These are phyloP conservation scores for Primulina tabacum DNA, from an alignment of 257 asterid species.

Conservation along the genomic window DNA sequence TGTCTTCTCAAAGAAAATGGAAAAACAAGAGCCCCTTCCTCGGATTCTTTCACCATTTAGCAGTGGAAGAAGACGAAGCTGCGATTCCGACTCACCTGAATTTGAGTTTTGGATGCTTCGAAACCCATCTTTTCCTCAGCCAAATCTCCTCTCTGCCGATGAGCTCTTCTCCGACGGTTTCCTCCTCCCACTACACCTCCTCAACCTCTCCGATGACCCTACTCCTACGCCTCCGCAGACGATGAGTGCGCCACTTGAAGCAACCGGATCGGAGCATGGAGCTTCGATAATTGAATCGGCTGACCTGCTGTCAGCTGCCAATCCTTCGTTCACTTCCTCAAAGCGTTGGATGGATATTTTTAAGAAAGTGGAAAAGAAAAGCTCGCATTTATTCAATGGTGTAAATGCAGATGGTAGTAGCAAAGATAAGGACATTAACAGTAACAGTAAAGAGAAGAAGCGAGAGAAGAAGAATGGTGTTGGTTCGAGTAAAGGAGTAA, in stretches of 20 bases:
- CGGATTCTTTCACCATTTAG: conserved; percentile 42
- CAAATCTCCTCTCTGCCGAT: conserved; percentile 76
- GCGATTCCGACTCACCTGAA: conserved; percentile 61
- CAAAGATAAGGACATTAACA: conserved; percentile 3
- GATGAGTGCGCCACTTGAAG: conserved; percentile 16
- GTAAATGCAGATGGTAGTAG: conserved; percentile 9
- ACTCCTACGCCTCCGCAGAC: conserved; percentile 11
- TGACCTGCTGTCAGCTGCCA: conserved; percentile 22
- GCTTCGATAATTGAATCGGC: conserved; percentile 24
- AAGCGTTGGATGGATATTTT: conserved; percentile 86
- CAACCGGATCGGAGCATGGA: conserved; percentile 34
- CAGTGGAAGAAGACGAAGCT: conserved; percentile 48
- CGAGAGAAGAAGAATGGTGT: conserved; percentile 46
- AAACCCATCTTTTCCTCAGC: conserved; percentile 67
- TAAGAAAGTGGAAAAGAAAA: conserved; percentile 39
- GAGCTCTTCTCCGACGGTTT: conserved; percentile 86
- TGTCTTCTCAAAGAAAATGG: conserved; percentile 28
- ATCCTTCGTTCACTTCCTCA: conserved; percentile 48
- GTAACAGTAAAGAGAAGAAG: conserved; percentile 37
- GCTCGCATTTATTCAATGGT: conserved; percentile 19
- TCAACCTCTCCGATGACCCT: conserved; percentile 32
- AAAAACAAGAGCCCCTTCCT: conserved; percentile 38
- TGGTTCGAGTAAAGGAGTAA: conserved; percentile 23
- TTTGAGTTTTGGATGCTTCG: conserved; percentile 86
- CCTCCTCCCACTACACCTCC: conserved; percentile 74